Evolutionary conservation across 371 early-diverging fungal species (phyloP), one percentile per base, ranked within the genome.

Genomic region (Capillidium heterosporum): DNA sequence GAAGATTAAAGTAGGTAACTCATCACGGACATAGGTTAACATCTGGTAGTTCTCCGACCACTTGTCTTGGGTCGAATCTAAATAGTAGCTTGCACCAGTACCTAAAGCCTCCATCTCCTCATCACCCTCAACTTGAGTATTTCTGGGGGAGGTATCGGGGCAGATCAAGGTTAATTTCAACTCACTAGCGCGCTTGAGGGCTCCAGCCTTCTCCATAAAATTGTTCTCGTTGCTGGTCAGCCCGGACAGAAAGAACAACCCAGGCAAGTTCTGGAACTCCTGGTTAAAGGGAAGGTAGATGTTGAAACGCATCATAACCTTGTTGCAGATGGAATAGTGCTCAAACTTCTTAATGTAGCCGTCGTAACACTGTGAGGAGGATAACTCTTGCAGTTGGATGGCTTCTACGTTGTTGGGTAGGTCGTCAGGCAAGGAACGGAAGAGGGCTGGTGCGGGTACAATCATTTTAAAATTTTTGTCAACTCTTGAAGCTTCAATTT

Each of bases 61-160:
- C 44, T 78, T 78, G 1, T 65, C 70, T 55, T 75, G 68, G 0
- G 80, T 78, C 1, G 82, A 77, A 65, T 84, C 81, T 2, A 88
- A 69, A 59, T 88, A 88, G 62, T 85, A 89, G 5, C 87, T 79
- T 24, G 90, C 90, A 21, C 79, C 71, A 19, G 61, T 60, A 41
- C 75, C 75, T 48, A 74, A 72, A 58, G 71, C 72, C 67, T 71
- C 71, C n/a, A 65, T 65, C 29, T 72, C 72, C 32, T 60, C 63
- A 32, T 72, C 72, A 1, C 72, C 75, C 49, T 69, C 69, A 59
- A 74, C 67, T 29, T 56, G 57, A 27, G 69, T 67, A 49, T 68
- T 69, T 49, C 69, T 69, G 13, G 89, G 89, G 53, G 80, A 79
- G 8, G 89, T 87, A 67, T 89, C 89, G 8, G 89, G 89, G 24